phyloP scores from a whole-genome alignment of 2,329 filamentous ascomycete species.

The Chaetomium olivaceum region DNA sequence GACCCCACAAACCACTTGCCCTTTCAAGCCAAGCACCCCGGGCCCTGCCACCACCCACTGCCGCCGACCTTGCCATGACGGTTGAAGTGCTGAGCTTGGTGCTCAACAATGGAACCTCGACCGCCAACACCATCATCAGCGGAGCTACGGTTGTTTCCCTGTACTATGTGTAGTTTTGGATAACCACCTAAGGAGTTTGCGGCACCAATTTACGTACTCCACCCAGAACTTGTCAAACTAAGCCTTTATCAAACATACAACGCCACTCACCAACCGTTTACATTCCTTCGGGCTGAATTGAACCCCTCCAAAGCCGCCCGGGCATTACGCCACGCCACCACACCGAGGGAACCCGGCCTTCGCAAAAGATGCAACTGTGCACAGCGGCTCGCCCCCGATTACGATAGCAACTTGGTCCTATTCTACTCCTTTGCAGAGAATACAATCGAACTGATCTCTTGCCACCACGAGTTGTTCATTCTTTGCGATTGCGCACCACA shows the following conservation, averaged over 20 bases:
- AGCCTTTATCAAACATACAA: not conserved
- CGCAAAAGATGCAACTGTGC: not conserved
- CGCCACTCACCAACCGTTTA: not conserved
- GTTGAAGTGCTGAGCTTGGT: not conserved
- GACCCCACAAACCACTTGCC: not conserved
- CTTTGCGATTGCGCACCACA: not conserved
- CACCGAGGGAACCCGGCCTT: not conserved
- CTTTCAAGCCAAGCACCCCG: not conserved
- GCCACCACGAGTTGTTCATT: not conserved
- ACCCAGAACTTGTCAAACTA: not conserved
- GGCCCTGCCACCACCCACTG: too few relatives aligned
- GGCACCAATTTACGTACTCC: not conserved
- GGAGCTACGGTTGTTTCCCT: not conserved
- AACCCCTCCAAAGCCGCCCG: not conserved
- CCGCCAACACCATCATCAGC: not conserved
- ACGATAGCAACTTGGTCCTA: not conserved
- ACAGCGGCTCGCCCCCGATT: not conserved
- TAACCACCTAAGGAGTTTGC: not conserved
- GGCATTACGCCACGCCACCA: not conserved
- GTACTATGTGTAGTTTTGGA: not conserved
- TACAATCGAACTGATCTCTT: not conserved
- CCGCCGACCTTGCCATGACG: too few relatives aligned
- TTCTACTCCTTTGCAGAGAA: not conserved
- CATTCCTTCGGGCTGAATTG: not conserved
- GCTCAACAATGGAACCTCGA: not conserved